phyloP scores from a whole-genome alignment of 2,329 filamentous ascomycete species.

The Aspergillus sp. region DNA sequence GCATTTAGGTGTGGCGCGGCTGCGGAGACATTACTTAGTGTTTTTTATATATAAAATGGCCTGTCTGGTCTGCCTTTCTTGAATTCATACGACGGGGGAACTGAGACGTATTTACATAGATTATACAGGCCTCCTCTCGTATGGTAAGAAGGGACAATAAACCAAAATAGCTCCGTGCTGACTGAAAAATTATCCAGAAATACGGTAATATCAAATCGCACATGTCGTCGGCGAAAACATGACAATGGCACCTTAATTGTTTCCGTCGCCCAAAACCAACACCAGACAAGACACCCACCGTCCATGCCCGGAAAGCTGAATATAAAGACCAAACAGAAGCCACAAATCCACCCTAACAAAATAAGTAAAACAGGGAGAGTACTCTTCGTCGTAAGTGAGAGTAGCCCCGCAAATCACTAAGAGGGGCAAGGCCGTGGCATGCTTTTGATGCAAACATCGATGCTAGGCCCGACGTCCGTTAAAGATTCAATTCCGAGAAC shows the following conservation, averaged over 20 bases:
- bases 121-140: slow-evolving; percentile 19
- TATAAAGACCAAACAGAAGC: slow-evolving; percentile 14
- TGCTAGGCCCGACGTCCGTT: not conserved
- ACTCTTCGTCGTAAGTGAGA: not conserved
- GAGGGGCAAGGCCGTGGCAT: not conserved
- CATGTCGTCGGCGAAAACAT: not conserved
- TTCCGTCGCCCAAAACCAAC: not conserved
- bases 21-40: not conserved
- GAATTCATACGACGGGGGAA: slow-evolving; percentile 10
- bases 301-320: slow-evolving; percentile 8
- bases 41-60: not conserved
- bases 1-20: not conserved
- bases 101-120: slow-evolving; percentile 21
- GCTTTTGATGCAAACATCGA: slow-evolving; percentile 2
- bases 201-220: not conserved
- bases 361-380: not conserved
- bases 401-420: not conserved
- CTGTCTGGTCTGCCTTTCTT: slow-evolving; percentile 15
- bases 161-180: slow-evolving; percentile 5
- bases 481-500: slow-evolving; percentile 1
- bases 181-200: slow-evolving; percentile 2
- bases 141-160: not conserved
- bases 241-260: not conserved
- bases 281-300: slow-evolving; percentile 4
- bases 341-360: not conserved